Evolutionary conservation across 1,139 yeast species (phyloP), one percentile per base, ranked within the genome.

Genomic region (Hansenula anomala): DNA sequence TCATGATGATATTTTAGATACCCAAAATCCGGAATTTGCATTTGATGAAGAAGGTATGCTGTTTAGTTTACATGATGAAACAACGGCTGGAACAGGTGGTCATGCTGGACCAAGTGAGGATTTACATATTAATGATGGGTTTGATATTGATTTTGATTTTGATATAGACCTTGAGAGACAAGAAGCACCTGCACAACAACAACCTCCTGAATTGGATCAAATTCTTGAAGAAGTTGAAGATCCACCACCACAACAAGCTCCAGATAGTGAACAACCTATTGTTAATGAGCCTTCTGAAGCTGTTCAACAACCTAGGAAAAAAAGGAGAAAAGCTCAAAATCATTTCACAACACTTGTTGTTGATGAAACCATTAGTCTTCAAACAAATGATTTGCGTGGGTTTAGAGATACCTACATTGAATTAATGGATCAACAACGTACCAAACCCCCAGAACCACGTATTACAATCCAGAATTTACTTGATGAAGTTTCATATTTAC

Each of bases 41-140:
- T 54, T 54, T 33, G 47, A 52, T 34, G 58, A 50, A 16, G 47
- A 54, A 31, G 58, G 58, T 7, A 36, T 51, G 37, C 37, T 54
- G 24, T 33, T 51, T 7, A 51, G 46, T n/a, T 19, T 42, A 13
- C 32, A 30, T 4, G 42, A 31, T 19, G 48, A 44, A 14, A 5
- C 34, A 3, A 28, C 33, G 0, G 10, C 28, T 13, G 40, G 28
- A 1, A 30, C 31, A 17, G 38, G 23, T 16, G 37, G 10, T 16
- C 34, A 12, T 5, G 12, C n/a, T n/a, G n/a, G n/a, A n/a, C n/a
- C n/a, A n/a, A n/a, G n/a, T n/a, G n/a, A n/a, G n/a, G n/a, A n/a
- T n/a, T n/a, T n/a, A n/a, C n/a, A n/a, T n/a, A n/a, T n/a, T n/a
- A n/a, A n/a, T n/a, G n/a, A n/a, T n/a, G n/a, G n/a, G n/a, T 16